A percentile compares a stretch with the other conserved stretches of the same genome.
phyloP scores from a whole-genome alignment of 1,284 basidiomycete species.

The Boletus sp. region DNA sequence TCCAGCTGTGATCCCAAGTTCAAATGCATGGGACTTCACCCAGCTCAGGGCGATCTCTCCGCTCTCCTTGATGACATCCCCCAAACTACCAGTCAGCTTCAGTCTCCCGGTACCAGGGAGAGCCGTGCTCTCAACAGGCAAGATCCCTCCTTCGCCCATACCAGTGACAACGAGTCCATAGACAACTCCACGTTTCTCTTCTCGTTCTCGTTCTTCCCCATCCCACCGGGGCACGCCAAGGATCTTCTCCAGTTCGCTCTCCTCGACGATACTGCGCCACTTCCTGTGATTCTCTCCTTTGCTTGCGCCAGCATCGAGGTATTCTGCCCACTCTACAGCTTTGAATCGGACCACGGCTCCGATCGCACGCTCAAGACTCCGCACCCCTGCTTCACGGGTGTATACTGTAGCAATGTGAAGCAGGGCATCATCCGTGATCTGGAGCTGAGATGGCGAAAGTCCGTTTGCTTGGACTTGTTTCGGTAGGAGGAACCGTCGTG shows the following conservation, averaged over 20 bases:
- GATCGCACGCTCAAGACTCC: slow-evolving; percentile 83
- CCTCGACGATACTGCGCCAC: slow-evolving; percentile 65
- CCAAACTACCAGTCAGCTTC: slow-evolving; percentile 78
- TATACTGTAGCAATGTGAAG: slow-evolving; percentile 72
- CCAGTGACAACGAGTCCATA: slow-evolving; percentile 89
- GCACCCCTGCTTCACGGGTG: slow-evolving; percentile 89
- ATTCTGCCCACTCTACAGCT: slow-evolving; percentile 85
- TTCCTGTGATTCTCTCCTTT: slow-evolving; percentile 24
- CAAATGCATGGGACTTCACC: slow-evolving; percentile 82
- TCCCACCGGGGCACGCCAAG: slow-evolving; percentile 82
- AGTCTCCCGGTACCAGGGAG: slow-evolving; percentile 70
- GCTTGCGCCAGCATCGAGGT: slow-evolving; percentile 44
- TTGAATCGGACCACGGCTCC: slow-evolving; percentile 83
- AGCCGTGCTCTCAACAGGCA: slow-evolving; percentile 77
- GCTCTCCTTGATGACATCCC: slow-evolving; percentile 87
- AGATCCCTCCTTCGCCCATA: slow-evolving; percentile 81
- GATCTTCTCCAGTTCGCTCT: slow-evolving; percentile 78
- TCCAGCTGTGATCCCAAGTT: slow-evolving; percentile 69
- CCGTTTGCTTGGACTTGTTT: slow-evolving; percentile 78
- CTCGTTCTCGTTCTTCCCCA: slow-evolving; percentile 70
- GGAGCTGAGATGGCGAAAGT: slow-evolving; percentile 50
- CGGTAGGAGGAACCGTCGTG: slow-evolving; percentile 78
- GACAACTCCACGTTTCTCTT: slow-evolving; percentile 68
- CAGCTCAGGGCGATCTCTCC: slow-evolving; percentile 84
- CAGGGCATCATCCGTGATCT: slow-evolving; percentile 65